Base-by-base conservation (phyloP, 306 rosid species). In the Aeschynomene evenia region DNA sequence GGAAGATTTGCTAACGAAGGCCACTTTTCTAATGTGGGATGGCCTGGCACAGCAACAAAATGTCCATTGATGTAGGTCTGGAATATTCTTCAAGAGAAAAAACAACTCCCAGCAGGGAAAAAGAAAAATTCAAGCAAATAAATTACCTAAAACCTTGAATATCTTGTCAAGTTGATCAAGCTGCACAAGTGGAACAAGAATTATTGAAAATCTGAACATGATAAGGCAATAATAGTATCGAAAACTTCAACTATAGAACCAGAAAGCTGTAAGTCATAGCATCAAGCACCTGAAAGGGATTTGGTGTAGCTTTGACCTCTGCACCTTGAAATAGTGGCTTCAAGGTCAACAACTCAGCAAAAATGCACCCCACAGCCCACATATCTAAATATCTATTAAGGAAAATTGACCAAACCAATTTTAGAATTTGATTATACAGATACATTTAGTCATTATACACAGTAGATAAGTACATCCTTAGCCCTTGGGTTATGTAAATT, bases 351-450 rank as follows among this genome's bases (percentile, higher is more conserved):
- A 93, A 91, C 86, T 93, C 98, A 13, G 98, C 98, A 86, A 93
- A 93, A 72, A 93, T 93, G 87, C 98, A 93, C 62, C 98, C 98
- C 83, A 93, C 96, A 50, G 98, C 98, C 98, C 98, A 93, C 97
- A 87, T 93, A 78, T 93, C 98, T 93, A 79, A 65, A 50, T 75
- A 58, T 72, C 53, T 51, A 49, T 63, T 63, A 80, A 83, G 90
- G 76, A 68, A 65, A 58, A 28, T 83, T 39, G 29, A 57, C 42
- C 55, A 10, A 58, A 66, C 58, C 45, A 49, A 63, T 56, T 59
- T 46, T 39, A 23, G 20, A 68, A 58, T 59, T 28, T 56, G 33
- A 58, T 33, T 51, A 22, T 39, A 70, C 14, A 60, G 15, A 70
- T 62, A 36, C 63, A 23, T 43, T 36, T 31, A 68, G 34, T 55